Conservation (phyloP, 2,329 filamentous ascomycete genomes). For the Pleurostoma richardsiae region DNA sequence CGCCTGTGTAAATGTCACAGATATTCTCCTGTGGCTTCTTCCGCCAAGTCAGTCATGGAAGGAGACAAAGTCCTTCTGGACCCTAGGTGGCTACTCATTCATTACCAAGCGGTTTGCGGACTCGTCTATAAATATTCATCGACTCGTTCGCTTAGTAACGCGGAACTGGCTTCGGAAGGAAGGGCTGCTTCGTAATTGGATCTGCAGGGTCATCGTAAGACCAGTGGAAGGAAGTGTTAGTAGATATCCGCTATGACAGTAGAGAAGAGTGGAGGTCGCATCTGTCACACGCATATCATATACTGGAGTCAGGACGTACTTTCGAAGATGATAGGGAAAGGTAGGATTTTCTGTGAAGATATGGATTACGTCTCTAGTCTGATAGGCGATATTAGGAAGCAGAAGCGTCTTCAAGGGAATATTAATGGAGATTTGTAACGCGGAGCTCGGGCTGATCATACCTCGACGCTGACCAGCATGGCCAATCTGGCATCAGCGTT, state of each 20-base stretch:
- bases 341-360: background rate
- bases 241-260: constrained; percentile 9
- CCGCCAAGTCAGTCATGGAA: constrained; percentile 11
- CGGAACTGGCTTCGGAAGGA: constrained; percentile 22
- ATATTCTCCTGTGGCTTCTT: constrained; percentile 26
- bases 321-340: background rate
- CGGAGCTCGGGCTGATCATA: constrained; percentile 10
- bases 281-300: constrained; percentile 19
- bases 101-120: constrained; percentile 15
- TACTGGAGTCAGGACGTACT: background rate
- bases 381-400: constrained; percentile 7
- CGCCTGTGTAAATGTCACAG: constrained; percentile 20
- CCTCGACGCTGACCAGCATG: constrained; percentile 8
- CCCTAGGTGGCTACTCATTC: constrained; percentile 20
- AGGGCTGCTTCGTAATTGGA: constrained; percentile 9
- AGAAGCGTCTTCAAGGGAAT: constrained; percentile 3
- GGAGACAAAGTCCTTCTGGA: constrained; percentile 20
- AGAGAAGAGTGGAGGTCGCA: constrained; percentile 17
- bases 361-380: background rate
- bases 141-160: constrained; percentile 26
- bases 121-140: constrained; percentile 24
- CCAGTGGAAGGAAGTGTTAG: constrained; percentile 16
- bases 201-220: constrained; percentile 8
- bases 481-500: constrained; percentile 5
- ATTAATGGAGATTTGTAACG: constrained; percentile 3